Conservation (phyloP, 2,329 filamentous ascomycete genomes). For the Botrytis elliptica region DNA sequence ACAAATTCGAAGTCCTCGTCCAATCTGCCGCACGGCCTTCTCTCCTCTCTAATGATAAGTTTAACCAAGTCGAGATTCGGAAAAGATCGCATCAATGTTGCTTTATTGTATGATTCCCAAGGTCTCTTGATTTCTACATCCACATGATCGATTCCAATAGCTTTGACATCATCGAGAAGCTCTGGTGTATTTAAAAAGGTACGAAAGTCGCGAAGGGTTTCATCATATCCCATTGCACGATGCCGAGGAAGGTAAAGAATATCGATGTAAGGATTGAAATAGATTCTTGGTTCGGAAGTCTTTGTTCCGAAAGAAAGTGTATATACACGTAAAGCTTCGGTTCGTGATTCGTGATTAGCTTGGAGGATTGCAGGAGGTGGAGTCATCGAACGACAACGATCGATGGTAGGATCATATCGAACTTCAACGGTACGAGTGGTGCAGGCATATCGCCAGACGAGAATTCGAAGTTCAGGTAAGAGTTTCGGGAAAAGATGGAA, state of each 20-base stretch:
- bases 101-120: slow-evolving; percentile 54
- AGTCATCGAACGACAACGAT: slow-evolving; percentile 41
- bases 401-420: slow-evolving; percentile 39
- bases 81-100: slow-evolving; percentile 46
- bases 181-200: slow-evolving; percentile 37
- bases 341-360: slow-evolving; percentile 45
- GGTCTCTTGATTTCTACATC: slow-evolving; percentile 46
- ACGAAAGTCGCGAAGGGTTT: slow-evolving; percentile 44
- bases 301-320: slow-evolving; percentile 41
- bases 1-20: slow-evolving; percentile 29
- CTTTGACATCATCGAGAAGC: slow-evolving; percentile 41
- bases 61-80: slow-evolving; percentile 36
- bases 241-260: slow-evolving; percentile 40
- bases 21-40: not conserved
- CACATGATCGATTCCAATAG: slow-evolving; percentile 49
- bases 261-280: slow-evolving; percentile 37
- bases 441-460: slow-evolving; percentile 35
- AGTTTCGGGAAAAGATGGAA: slow-evolving; percentile 35
- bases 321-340: slow-evolving; percentile 44
- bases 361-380: slow-evolving; percentile 45
- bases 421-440: slow-evolving; percentile 32
- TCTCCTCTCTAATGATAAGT: slow-evolving; percentile 28
- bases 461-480: slow-evolving; percentile 35
- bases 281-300: slow-evolving; percentile 32
- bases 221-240: slow-evolving; percentile 39